Evolutionary conservation across 805 yeast genomes (phyloP).

Genomic region (Cyberlindnera saturnus): DNA sequence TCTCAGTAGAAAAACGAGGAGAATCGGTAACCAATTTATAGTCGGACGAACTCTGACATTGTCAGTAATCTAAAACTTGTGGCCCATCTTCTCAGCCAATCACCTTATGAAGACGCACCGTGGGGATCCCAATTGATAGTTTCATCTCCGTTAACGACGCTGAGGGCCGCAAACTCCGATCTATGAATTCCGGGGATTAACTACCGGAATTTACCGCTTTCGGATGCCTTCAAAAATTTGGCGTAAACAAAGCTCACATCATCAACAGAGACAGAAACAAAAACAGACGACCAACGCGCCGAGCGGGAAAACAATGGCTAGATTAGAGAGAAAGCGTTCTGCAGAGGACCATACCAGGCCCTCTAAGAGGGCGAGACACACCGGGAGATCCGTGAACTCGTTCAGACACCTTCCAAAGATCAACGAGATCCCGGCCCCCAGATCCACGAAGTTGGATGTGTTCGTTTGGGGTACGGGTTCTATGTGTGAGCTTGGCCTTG

Average conservation of each 20-base stretch:
- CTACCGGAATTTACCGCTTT: too few relatives aligned
- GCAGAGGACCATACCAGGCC: conserved; percentile 14
- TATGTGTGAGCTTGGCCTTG: conserved; percentile 97
- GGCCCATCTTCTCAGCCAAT: not conserved
- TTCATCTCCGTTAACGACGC: too few relatives aligned
- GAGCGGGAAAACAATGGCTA: conserved; percentile 14
- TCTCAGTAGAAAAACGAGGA: too few relatives aligned
- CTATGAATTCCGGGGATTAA: too few relatives aligned
- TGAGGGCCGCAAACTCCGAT: too few relatives aligned
- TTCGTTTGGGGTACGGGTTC: conserved; percentile 97
- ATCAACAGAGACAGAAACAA: too few relatives aligned
- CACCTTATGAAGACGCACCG: too few relatives aligned
- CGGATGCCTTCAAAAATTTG: too few relatives aligned
- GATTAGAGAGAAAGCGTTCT: conserved; percentile 21
- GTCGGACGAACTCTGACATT: not conserved
- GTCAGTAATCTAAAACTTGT: not conserved
- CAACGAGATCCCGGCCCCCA: conserved; percentile 21
- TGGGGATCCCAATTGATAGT: too few relatives aligned
- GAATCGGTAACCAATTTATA: too few relatives aligned
- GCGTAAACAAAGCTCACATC: too few relatives aligned
- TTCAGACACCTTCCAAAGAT: conserved; percentile 22
- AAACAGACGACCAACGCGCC: too few relatives aligned
- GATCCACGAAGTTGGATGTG: conserved; percentile 47
- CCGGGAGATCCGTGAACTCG: conserved; percentile 24
- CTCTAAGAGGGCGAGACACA: conserved; percentile 21